Conservation (phyloP, 306 rosid genomes). For the Erythrophleum fordii region DNA sequence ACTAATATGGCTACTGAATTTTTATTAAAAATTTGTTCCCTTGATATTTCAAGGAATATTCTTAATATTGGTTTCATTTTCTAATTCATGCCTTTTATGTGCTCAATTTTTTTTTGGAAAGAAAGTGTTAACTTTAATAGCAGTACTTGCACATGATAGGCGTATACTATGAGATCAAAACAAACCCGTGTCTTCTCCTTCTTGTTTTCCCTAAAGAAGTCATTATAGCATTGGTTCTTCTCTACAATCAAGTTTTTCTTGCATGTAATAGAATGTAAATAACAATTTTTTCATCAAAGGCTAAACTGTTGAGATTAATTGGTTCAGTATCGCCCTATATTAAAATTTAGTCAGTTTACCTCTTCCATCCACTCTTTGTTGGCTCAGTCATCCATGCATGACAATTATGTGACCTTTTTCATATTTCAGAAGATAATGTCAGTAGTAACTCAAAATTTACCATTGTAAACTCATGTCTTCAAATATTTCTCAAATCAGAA, state of each 20-base stretch:
- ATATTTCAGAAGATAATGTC: not conserved
- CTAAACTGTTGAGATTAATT: not conserved
- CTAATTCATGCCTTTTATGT: not conserved
- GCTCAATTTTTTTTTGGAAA: not conserved
- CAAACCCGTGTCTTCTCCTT: not conserved
- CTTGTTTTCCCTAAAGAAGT: not conserved
- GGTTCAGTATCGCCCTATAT: not conserved
- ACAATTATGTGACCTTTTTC: not conserved
- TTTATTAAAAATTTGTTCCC: not conserved
- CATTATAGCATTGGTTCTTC: not conserved
- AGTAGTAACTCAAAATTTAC: not conserved
- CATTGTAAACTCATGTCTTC: not conserved
- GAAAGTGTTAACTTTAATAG: not conserved
- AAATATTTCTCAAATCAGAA: not conserved
- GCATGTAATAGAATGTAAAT: not conserved
- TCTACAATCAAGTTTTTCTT: not conserved
- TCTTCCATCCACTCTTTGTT: not conserved
- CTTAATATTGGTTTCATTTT: not conserved
- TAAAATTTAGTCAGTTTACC: not conserved
- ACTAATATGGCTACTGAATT: not conserved
- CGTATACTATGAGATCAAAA: not conserved
- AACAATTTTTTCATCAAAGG: not conserved
- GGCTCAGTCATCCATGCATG: not conserved
- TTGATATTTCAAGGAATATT: not conserved
- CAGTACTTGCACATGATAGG: not conserved